phyloP scores from a whole-genome alignment of 495 filamentous ascomycete genomes.

The Xylaria flabelliformis region DNA sequence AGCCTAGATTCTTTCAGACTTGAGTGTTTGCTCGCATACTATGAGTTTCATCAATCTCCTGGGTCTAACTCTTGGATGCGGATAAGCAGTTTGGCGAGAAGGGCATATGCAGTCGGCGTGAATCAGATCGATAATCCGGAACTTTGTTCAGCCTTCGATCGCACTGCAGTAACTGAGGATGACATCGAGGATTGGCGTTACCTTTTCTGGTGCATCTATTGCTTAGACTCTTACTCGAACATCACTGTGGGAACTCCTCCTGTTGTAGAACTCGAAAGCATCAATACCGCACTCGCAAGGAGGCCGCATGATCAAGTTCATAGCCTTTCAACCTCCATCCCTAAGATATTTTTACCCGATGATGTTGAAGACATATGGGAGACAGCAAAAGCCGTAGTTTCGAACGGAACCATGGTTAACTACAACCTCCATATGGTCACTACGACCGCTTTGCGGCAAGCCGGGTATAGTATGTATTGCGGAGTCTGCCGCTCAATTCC shows the following conservation, averaged over 20 bases:
- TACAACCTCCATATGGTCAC: constrained; percentile 41
- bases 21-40: constrained; percentile 47
- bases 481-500: not conserved
- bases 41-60: constrained; percentile 48
- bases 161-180: constrained; percentile 31
- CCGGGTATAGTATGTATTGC: constrained; percentile 28
- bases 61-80: constrained; percentile 43
- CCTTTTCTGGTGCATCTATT: constrained; percentile 51
- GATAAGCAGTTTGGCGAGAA: constrained; percentile 44
- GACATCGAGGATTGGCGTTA: constrained; percentile 49
- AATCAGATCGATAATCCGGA: constrained; percentile 38
- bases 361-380: constrained; percentile 36
- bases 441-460: constrained; percentile 35
- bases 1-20: constrained; percentile 41
- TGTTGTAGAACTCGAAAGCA: constrained; percentile 35
- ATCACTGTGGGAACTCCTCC: constrained; percentile 35
- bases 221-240: constrained; percentile 48
- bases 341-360: constrained; percentile 35
- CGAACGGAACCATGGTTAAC: constrained; percentile 27
- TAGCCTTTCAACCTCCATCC: constrained; percentile 6
- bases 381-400: constrained; percentile 31
- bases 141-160: constrained; percentile 32
- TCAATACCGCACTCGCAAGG: constrained; percentile 36
- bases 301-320: constrained; percentile 22
- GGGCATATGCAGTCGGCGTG: constrained; percentile 42